Base-by-base conservation (phyloP, 1,284 basidiomycete genomes). In the Cutaneotrichosporon dermatis region DNA sequence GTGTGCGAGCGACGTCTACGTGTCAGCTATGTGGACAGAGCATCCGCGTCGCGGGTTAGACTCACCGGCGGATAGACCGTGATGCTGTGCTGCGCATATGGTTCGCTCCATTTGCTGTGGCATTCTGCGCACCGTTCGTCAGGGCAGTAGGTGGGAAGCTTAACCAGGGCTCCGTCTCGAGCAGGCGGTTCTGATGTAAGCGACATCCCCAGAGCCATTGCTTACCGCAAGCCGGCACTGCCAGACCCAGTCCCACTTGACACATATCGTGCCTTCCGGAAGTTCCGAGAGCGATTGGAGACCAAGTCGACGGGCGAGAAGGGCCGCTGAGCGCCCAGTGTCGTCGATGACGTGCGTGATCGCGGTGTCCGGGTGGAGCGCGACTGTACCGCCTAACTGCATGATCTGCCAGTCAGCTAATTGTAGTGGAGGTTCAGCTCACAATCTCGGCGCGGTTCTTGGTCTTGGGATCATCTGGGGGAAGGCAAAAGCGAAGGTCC, bases 271-370 rank as follows among this genome's bases (percentile, higher is more conserved):
- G 0, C 70, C 71, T 13, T 63, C 62, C 2, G 75, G 74, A 1
- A 76, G 65, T 5, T 74, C 70, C 6, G 58, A 64, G 4, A 76
- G 58, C 2, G 68, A 46, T 13, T 69, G 57, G 8, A 76, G 42
- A 0, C 71, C 72, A 3, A 76, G 64, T 25, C 66, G 56, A 9
- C 60, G 59, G 5, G 68, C 60, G 7, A 73, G 59, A 10, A 53
- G 6, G 1, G 51, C 44, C 8, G 55, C 54, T 0, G 68, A 67
- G 4, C 46, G 48, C 4, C 67, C 67, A 1, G 59, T 44, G 51
- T 76, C 72, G 43, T 69, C 69, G 25, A 76, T 69, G 33, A 76
- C 71, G 42, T 76, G 74, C 2, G 74, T 75, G 46, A 72, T 67
- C 6, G 74, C 69, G 7, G 70, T 75, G 54, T 76, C 72, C 1